These are phyloP conservation scores for Daldinia bambusicola DNA, from an alignment of 495 filamentous ascomycete genomes.

Conservation along the genomic window DNA sequence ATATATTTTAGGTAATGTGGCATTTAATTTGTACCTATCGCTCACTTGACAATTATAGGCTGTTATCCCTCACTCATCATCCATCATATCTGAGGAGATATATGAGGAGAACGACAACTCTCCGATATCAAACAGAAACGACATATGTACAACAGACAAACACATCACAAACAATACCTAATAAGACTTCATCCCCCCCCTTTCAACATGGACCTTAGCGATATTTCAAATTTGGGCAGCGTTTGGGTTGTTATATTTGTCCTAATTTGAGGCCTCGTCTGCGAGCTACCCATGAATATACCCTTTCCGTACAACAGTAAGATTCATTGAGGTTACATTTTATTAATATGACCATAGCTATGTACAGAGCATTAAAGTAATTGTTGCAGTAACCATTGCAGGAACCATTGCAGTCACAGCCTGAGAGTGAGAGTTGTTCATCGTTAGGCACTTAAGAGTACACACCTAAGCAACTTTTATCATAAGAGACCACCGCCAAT, in stretches of 20 bases:
- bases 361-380: too few species aligned
- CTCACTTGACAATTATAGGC: too few species aligned
- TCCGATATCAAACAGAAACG: constrained; percentile 5
- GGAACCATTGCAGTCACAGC: not conserved
- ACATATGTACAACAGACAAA: not conserved
- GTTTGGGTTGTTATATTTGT: constrained; percentile 13
- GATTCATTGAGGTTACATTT: constrained; percentile 31
- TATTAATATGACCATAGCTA: constrained; percentile 9
- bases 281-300: constrained; percentile 11
- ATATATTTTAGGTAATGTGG: too few species aligned
- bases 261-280: constrained; percentile 4
- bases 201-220: constrained; percentile 13
- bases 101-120: constrained; percentile 4
- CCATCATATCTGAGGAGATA: not conserved
- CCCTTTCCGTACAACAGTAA: constrained; percentile 15
- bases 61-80: too few species aligned
- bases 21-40: not conserved
- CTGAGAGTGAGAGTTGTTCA: constrained; percentile 11
- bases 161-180: not conserved
- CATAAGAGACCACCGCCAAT: constrained; percentile 18
- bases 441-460: not conserved
- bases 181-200: constrained; percentile 10
- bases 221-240: constrained; percentile 33
- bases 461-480: not conserved
- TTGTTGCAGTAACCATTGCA: constrained; percentile 17